Evolutionary conservation across 106 monocot genomes (phyloP).

Genomic region (Dioscorea zingiberensis): DNA sequence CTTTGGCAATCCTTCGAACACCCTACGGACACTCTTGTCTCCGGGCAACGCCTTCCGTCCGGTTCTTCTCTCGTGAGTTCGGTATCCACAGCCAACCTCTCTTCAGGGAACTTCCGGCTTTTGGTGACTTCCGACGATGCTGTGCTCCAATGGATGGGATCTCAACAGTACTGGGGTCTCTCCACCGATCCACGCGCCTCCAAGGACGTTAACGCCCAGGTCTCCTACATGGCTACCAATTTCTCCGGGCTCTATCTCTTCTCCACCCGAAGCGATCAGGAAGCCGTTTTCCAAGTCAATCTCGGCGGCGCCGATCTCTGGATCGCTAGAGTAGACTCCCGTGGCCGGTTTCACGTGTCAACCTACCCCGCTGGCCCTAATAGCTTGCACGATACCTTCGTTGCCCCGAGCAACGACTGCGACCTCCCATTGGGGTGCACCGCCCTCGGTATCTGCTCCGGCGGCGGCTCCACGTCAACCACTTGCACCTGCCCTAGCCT

Average conservation of each 20-base stretch:
- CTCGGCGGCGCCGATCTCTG: constrained; percentile 24
- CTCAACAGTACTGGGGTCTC: constrained; percentile 61
- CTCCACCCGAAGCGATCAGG: neutral
- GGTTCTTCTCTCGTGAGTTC: constrained; percentile 39
- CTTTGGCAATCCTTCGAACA: constrained; percentile 87
- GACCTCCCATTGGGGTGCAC: constrained; percentile 55
- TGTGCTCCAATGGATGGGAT: constrained; percentile 37
- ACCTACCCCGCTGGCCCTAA: constrained; percentile 9
- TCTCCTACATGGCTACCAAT: constrained; percentile 40
- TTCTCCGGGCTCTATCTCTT: constrained; percentile 55
- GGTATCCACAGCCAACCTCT: constrained; percentile 16
- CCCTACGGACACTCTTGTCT: constrained; percentile 65
- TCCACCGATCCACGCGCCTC: constrained; percentile 33
- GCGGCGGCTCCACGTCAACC: constrained; percentile 12
- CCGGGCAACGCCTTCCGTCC: constrained; percentile 41
- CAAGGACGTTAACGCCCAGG: constrained; percentile 26
- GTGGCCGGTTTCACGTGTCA: constrained; percentile 38
- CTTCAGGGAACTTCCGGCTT: constrained; percentile 39
- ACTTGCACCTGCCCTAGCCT: constrained; percentile 49
- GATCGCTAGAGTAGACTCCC: constrained; percentile 27
- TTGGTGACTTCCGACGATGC: constrained; percentile 34
- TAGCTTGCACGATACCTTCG: constrained; percentile 14
- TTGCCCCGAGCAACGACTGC: constrained; percentile 45
- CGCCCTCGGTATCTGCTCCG: constrained; percentile 43
- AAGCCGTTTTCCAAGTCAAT: constrained; percentile 8